Conservation (phyloP, 1,139 yeast species). For the Pichia kudriavzevii region DNA sequence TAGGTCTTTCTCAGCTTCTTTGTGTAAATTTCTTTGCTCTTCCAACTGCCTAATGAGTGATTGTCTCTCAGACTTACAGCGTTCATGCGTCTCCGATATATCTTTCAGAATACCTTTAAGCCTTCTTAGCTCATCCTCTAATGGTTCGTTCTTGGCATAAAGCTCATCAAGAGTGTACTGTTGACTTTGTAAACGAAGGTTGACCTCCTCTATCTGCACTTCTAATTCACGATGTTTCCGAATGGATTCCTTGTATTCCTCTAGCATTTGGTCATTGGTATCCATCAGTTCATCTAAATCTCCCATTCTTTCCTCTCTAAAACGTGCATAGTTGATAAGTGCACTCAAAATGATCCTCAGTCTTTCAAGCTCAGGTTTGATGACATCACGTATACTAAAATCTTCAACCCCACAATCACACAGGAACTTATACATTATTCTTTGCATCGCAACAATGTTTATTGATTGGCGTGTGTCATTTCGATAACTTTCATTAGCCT, state of each 20-base stretch:
- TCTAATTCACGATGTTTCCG: slow-evolving; percentile 36
- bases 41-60: slow-evolving; percentile 49
- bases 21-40: slow-evolving; percentile 44
- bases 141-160: slow-evolving; percentile 46
- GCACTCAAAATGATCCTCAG: slow-evolving; percentile 68
- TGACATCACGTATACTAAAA: slow-evolving; percentile 61
- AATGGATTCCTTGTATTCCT: slow-evolving; percentile 32
- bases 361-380: slow-evolving; percentile 63
- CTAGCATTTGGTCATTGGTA: slow-evolving; percentile 45
- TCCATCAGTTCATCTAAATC: slow-evolving; percentile 59
- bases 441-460: slow-evolving; percentile 46
- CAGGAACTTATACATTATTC: slow-evolving; percentile 55
- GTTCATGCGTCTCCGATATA: slow-evolving; percentile 56
- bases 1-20: slow-evolving; percentile 51
- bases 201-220: slow-evolving; percentile 38
- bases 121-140: slow-evolving; percentile 57
- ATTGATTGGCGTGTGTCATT: slow-evolving; percentile 31
- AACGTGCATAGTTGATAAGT: slow-evolving; percentile 77
- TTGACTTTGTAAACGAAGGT: slow-evolving; percentile 23
- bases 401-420: slow-evolving; percentile 72
- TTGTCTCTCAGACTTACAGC: slow-evolving; percentile 57
- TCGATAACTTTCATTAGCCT: not conserved
- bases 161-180: slow-evolving; percentile 37
- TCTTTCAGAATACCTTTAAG: slow-evolving; percentile 59
- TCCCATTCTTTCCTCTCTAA: slow-evolving; percentile 67